Conservation (phyloP, 345 rosid species). For the Corymbia maculata region DNA sequence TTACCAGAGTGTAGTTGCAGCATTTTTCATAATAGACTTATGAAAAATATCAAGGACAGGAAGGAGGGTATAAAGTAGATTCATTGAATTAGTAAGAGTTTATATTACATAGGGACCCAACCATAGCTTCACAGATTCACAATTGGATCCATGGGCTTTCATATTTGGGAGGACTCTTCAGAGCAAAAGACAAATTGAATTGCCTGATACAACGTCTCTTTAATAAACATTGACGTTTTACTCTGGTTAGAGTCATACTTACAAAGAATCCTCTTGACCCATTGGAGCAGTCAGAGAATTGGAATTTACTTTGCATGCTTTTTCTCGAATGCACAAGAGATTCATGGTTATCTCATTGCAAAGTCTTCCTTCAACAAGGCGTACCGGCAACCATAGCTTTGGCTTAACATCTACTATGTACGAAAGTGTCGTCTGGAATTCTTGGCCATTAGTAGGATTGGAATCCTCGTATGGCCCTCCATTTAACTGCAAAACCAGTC, state of each 20-base stretch:
- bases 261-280: neutral
- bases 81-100: neutral
- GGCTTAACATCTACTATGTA: constrained; percentile 68
- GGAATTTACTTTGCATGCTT: constrained; percentile 38
- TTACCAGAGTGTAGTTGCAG: neutral
- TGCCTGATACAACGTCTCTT: neutral
- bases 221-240: neutral
- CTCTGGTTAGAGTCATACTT: neutral
- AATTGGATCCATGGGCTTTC: neutral
- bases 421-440: constrained; percentile 46
- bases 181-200: neutral
- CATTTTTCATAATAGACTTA: neutral
- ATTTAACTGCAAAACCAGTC: constrained; percentile 24
- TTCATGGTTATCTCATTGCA: constrained; percentile 61
- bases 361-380: constrained; percentile 73
- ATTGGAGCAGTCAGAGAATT: neutral
- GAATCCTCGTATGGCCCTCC: constrained; percentile 14
- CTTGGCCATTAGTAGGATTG: constrained; percentile 18
- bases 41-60: neutral
- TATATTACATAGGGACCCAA: neutral
- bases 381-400: constrained; percentile 74
- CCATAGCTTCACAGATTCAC: neutral
- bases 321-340: constrained; percentile 51
- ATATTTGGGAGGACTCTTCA: neutral
- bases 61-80: neutral